A percentile compares a stretch with the other conserved stretches of the same genome.
Conservation (phyloP, 139 green algal species). For the Mesostigma viride region DNA sequence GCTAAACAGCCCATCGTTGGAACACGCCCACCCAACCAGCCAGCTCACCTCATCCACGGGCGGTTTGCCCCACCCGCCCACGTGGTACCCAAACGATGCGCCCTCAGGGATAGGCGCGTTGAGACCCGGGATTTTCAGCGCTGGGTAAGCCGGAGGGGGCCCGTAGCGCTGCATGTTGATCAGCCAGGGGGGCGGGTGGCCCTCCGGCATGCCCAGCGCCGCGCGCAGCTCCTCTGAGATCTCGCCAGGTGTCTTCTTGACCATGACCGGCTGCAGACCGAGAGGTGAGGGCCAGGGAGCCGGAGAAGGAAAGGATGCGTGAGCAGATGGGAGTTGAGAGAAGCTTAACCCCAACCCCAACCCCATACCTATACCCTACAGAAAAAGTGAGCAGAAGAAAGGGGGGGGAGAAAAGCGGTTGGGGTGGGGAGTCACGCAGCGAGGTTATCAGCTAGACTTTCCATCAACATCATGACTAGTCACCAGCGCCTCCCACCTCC, state of each 20-base stretch:
- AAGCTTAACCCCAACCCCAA: too few relatives aligned
- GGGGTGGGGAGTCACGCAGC: too few relatives aligned
- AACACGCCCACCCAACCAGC: background rate
- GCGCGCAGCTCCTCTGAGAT: conserved; percentile 51
- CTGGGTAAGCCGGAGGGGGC: conserved; percentile 85
- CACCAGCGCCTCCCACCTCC: too few relatives aligned
- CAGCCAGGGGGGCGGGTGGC: conserved; percentile 80
- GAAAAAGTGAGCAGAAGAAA: too few relatives aligned
- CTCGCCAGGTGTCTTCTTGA: conserved; percentile 31
- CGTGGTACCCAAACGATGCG: conserved; percentile 74
- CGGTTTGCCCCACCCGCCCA: conserved; percentile 92
- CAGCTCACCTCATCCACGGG: conserved; percentile 66
- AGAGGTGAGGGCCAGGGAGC: too few relatives aligned
- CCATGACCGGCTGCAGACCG: conserved; percentile 1
- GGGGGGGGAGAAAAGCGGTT: too few relatives aligned
- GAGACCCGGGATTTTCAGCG: conserved; percentile 76
- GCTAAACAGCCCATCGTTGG: too few relatives aligned
- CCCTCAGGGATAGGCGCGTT: conserved; percentile 87
- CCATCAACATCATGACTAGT: too few relatives aligned
- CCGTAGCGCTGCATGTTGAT: conserved; percentile 97
- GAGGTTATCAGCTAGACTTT: too few relatives aligned
- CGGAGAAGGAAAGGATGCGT: too few relatives aligned
- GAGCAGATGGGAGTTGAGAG: too few relatives aligned
- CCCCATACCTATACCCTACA: too few relatives aligned
- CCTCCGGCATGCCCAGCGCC: conserved; percentile 75